phyloP scores from a whole-genome alignment of 2,329 filamentous ascomycete genomes.

The Sporothrix brasiliensis region DNA sequence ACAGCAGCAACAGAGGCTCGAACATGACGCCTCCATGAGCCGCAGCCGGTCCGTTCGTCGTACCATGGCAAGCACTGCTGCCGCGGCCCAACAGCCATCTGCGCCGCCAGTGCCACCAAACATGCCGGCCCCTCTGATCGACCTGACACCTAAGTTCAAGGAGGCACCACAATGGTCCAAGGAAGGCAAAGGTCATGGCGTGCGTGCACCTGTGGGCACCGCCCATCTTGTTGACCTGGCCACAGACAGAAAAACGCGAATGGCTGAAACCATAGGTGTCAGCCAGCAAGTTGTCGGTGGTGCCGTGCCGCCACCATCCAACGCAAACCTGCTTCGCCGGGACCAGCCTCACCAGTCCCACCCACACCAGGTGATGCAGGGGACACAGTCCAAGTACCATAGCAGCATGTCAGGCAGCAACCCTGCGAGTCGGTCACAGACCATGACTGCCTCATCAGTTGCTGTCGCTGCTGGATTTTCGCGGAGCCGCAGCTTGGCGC shows the following conservation, averaged over 20 bases:
- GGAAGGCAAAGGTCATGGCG: conserved; percentile 55
- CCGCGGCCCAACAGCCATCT: neutral
- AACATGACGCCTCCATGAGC: conserved; percentile 20
- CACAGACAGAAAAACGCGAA: conserved; percentile 37
- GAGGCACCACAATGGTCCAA: conserved; percentile 63
- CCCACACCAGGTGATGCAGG: too few relatives aligned
- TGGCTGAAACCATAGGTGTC: neutral
- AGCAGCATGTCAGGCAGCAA: neutral
- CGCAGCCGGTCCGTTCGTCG: conserved; percentile 29
- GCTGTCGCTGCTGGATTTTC: conserved; percentile 21
- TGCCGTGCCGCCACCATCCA: conserved; percentile 10
- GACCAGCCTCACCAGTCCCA: conserved; percentile 4
- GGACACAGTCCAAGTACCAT: neutral
- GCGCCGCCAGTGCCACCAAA: conserved; percentile 39
- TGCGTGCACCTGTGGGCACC: conserved; percentile 47
- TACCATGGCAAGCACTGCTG: neutral
- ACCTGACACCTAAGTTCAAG: conserved; percentile 66
- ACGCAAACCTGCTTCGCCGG: conserved; percentile 26
- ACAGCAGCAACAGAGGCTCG: conserved; percentile 41
- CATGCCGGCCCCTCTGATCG: conserved; percentile 64
- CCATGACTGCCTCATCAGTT: conserved; percentile 35
- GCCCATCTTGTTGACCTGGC: conserved; percentile 54
- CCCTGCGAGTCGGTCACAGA: conserved; percentile 27
- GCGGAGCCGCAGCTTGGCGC: conserved; percentile 30
- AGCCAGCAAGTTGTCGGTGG: conserved; percentile 1